Conservation (phyloP, 148 eudicot species). For the Pharnaceum exiguum region DNA sequence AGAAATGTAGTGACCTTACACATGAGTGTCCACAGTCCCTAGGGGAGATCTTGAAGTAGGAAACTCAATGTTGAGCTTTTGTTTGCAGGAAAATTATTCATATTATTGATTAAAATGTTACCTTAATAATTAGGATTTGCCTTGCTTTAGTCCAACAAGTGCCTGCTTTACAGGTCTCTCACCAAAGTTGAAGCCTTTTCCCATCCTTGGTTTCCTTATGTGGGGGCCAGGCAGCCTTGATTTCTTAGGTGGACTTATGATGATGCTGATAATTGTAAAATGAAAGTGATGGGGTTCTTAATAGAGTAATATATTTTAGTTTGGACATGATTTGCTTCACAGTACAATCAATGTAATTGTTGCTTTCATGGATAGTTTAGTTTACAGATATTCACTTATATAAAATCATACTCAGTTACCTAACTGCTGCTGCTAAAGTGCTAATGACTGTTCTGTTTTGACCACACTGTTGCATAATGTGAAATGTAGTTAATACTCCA, state of each 20-base stretch:
- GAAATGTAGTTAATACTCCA: background rate
- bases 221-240: conserved; percentile 26
- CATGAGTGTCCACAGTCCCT: conserved; percentile 10
- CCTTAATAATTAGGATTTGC: conserved; percentile 28
- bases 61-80: conserved; percentile 9
- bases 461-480: conserved; percentile 10
- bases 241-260: conserved; percentile 38
- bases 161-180: conserved; percentile 56
- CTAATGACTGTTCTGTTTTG: conserved; percentile 4
- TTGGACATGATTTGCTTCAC: conserved; percentile 21
- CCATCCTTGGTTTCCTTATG: background rate
- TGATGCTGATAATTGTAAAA: conserved; percentile 27
- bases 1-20: conserved; percentile 6
- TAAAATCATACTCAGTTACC: background rate
- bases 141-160: conserved; percentile 33
- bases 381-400: conserved; percentile 1
- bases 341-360: conserved; percentile 2
- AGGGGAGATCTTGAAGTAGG: conserved; percentile 22
- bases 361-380: conserved; percentile 17
- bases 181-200: conserved; percentile 23
- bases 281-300: conserved; percentile 22
- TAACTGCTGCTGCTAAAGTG: background rate
- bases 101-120: conserved; percentile 12
- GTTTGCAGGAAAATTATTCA: too few relatives aligned
- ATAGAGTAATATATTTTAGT: conserved; percentile 16